A percentile compares a stretch with the other conserved stretches of the same genome.
Evolutionary conservation across 345 rosid species (phyloP).

Genomic region (Erysimum cheiranthoides): DNA sequence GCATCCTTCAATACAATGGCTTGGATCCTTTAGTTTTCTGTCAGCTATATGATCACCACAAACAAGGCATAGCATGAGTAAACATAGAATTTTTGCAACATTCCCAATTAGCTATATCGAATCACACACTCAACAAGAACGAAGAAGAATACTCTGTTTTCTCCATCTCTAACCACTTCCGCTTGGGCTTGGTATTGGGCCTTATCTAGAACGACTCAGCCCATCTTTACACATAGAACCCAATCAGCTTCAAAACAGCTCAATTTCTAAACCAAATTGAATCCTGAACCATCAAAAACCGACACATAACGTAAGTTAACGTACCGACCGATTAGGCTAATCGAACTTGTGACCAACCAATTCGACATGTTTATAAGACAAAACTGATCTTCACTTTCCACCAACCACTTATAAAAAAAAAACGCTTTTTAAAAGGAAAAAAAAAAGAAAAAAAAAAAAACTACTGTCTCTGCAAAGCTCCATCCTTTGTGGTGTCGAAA

Average conservation of each 20-base stretch:
- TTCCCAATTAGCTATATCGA: not conserved
- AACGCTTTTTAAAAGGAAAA: not conserved
- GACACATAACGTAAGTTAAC: not conserved
- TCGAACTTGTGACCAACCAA: not conserved
- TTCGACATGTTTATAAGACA: conserved; percentile 10
- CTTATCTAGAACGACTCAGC: not conserved
- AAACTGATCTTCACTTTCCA: conserved; percentile 12
- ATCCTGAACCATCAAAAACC: not conserved
- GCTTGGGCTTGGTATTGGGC: not conserved
- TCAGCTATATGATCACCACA: not conserved
- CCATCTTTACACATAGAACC: not conserved
- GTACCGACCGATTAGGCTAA: not conserved
- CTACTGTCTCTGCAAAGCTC: conserved; percentile 27
- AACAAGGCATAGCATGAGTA: not conserved
- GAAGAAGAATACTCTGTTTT: no score
- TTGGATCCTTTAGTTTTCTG: not conserved
- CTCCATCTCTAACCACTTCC: not conserved
- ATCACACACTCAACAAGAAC: not conserved
- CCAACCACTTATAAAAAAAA: conserved; percentile 30
- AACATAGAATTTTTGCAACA: not conserved
- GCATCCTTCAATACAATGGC: not conserved
- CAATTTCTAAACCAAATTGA: not conserved
- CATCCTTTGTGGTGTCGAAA: conserved; percentile 30
- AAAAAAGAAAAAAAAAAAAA: not conserved
- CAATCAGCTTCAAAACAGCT: not conserved